Evolutionary conservation across 345 rosid species (phyloP).

Genomic region (Luvunga scandens): DNA sequence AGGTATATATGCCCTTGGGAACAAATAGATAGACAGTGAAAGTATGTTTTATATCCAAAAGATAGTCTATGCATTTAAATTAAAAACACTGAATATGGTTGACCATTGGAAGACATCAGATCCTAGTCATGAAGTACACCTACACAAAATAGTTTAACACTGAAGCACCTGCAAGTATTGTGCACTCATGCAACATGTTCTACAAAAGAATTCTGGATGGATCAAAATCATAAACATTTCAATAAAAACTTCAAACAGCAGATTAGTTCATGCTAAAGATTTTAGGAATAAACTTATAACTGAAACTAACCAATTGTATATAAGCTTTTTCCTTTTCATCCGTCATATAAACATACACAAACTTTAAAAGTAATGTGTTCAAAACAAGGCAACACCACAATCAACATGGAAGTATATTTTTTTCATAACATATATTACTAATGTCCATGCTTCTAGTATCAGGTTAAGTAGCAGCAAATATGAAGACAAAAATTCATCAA

Average conservation of each 20-base stretch:
- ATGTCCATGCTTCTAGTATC: neutral
- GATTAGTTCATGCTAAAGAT: neutral
- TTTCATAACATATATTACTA: neutral
- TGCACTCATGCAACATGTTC: neutral
- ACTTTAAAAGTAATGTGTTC: neutral
- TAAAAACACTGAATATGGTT: neutral
- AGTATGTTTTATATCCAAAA: neutral
- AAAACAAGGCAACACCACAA: neutral
- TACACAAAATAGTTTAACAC: no score
- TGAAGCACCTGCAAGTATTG: neutral
- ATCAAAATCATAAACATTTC: neutral
- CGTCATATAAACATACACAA: neutral
- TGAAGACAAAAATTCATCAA: neutral
- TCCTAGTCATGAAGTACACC: neutral
- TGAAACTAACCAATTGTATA: neutral
- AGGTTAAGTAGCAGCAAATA: neutral
- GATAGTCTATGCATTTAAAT: neutral
- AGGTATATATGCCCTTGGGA: neutral
- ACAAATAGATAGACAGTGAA: neutral
- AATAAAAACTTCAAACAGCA: neutral
- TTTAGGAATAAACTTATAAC: neutral
- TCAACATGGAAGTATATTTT: slow-evolving; percentile 1
- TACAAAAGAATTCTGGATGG: neutral
- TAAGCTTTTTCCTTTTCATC: neutral
- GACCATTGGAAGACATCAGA: neutral